These are phyloP conservation scores for Herpotrichia juniperi DNA, from an alignment of 2,329 filamentous ascomycete genomes.

Conservation along the genomic window DNA sequence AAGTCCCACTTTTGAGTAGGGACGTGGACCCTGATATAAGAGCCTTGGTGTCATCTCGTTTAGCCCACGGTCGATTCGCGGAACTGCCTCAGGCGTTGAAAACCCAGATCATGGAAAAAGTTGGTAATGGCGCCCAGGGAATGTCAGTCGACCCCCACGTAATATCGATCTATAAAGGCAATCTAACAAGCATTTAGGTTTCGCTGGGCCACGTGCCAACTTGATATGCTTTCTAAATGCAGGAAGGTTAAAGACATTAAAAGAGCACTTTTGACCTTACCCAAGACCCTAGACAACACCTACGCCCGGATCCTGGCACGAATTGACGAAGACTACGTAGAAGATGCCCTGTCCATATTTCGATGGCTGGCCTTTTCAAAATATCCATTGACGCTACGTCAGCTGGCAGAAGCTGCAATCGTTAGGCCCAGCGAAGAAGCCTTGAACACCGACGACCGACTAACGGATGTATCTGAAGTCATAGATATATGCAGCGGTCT, in stretches of 20 bases:
- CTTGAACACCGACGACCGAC: slow-evolving; percentile 41
- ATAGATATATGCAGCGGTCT: slow-evolving; percentile 40
- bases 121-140: slow-evolving; percentile 27
- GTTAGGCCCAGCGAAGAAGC: slow-evolving; percentile 26
- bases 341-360: slow-evolving; percentile 27
- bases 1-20: slow-evolving; percentile 26
- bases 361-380: slow-evolving; percentile 31
- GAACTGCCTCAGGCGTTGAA: slow-evolving; percentile 42
- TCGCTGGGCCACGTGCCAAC: slow-evolving; percentile 32
- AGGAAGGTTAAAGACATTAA: slow-evolving; percentile 21
- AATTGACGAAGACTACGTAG: slow-evolving; percentile 19
- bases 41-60: too few relatives aligned
- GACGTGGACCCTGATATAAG: slow-evolving; percentile 36
- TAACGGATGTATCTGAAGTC: slow-evolving; percentile 39
- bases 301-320: slow-evolving; percentile 31
- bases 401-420: slow-evolving; percentile 33
- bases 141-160: slow-evolving; percentile 27
- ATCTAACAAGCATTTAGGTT: slow-evolving; percentile 25
- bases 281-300: slow-evolving; percentile 30
- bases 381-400: slow-evolving; percentile 22
- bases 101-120: slow-evolving; percentile 28
- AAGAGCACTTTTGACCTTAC: slow-evolving; percentile 22
- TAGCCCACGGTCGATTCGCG: slow-evolving; percentile 27
- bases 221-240: slow-evolving; percentile 26
- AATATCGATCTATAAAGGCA: background rate